Conservation (phyloP, 2,329 filamentous ascomycete genomes). For the Monosporascus sp. region DNA sequence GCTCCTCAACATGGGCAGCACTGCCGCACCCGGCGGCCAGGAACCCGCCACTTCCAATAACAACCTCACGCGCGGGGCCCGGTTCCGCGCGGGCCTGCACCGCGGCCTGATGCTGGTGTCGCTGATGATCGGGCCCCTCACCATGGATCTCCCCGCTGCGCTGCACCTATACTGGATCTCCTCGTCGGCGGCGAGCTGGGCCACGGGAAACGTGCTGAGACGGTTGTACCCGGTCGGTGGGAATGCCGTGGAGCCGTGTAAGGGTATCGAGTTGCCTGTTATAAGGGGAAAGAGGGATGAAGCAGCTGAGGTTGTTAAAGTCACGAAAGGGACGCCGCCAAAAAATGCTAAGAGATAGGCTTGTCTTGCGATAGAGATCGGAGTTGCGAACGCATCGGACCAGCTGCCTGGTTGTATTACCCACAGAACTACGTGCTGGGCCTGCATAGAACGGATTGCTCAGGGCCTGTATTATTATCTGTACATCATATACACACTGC, state of each 20-base stretch:
- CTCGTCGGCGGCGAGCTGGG: constrained; percentile 23
- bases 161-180: constrained; percentile 40
- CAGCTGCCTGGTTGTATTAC: no score
- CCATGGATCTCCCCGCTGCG: constrained; percentile 34
- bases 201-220: constrained; percentile 15
- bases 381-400: no score
- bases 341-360: not conserved
- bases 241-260: constrained; percentile 10
- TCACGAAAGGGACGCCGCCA: not conserved
- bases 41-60: not conserved
- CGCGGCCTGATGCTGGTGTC: constrained; percentile 23
- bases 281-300: constrained; percentile 11
- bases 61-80: not conserved
- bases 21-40: constrained; percentile 8
- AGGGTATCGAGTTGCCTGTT: constrained; percentile 9
- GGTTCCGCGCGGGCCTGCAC: constrained; percentile 15
- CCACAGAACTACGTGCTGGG: no score
- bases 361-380: no score
- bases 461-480: no score
- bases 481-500: no score
- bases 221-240: constrained; percentile 19
- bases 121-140: constrained; percentile 30
- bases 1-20: constrained; percentile 10
- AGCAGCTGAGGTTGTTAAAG: no score
- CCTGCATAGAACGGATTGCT: no score